These are phyloP conservation scores for Cryptococcus sp. DNA, from an alignment of 1,284 basidiomycete species.

Conservation along the genomic window DNA sequence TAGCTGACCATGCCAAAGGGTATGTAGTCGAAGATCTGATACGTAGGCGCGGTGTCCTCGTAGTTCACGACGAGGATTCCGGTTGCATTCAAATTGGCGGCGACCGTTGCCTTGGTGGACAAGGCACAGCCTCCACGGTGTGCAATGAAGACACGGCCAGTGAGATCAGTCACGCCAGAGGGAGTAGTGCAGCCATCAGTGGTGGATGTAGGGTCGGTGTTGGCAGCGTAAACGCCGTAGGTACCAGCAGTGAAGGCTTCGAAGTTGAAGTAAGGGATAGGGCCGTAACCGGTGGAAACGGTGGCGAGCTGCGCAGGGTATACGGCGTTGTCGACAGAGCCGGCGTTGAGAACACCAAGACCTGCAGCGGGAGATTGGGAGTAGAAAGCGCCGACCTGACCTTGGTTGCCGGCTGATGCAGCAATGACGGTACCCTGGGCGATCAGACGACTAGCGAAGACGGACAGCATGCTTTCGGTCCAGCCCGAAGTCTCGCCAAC, in stretches of 20 bases:
- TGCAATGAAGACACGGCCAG: conserved; percentile 41
- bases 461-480: conserved; percentile 60
- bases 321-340: conserved; percentile 46
- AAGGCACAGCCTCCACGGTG: conserved; percentile 41
- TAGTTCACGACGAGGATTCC: conserved; percentile 36
- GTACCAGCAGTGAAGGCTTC: conserved; percentile 30
- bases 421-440: conserved; percentile 58
- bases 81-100: conserved; percentile 27
- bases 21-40: conserved; percentile 33
- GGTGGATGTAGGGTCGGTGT: conserved; percentile 30
- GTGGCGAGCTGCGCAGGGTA: conserved; percentile 41
- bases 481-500: conserved; percentile 63
- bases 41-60: conserved; percentile 20
- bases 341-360: conserved; percentile 44
- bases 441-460: conserved; percentile 62
- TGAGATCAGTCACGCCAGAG: conserved; percentile 33
- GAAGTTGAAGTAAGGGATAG: conserved; percentile 43
- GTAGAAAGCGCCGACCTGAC: conserved; percentile 52
- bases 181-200: conserved; percentile 46
- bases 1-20: conserved; percentile 38
- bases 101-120: conserved; percentile 25
- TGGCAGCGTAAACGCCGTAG: conserved; percentile 31
- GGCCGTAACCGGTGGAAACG: conserved; percentile 37
- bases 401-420: conserved; percentile 52
- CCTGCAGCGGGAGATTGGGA: conserved; percentile 51